Base-by-base conservation (phyloP, 1,284 basidiomycete species). In the Ceratobasidium sp. region DNA sequence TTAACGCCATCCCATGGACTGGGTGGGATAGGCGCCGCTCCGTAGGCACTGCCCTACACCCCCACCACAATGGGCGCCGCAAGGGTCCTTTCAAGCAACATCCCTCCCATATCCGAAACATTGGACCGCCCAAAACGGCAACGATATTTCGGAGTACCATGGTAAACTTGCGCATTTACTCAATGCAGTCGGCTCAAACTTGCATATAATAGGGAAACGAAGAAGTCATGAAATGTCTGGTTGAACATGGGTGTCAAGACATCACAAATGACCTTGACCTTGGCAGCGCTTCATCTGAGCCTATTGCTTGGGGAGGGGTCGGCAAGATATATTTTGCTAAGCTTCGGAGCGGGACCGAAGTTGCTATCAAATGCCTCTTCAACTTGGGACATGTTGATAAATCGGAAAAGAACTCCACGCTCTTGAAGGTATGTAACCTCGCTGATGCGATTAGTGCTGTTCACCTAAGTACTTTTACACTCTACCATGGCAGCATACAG, bases 311-410 rank as follows among this genome's bases (percentile, higher is more conserved):
- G 3, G 73, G 73, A 12, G 73, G 73, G 42, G 57, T 26, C n/a
- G 40, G 73, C 13, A 17, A n/a, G 7, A 40, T 76, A 28, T 59
- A 65, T 33, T 54, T 38, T 3, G 64, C 33, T 23, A 20, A 20
- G 4, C 73, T 76, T 9, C 73, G 15, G 6, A 26, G 64, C 44
- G 73, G 73, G 1, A 26, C 50, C 9, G 3, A 26, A 9, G 64
- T 67, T 28, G 73, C 73, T n/a, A 3, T 76, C 33, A 76, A 76
- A 48, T 66, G 42, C 42, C 62, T 76, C 15, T 48, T 20, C 2
- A 26, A 15, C 10, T 20, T 48, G n/a, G 15, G 20, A 13, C 15
- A 66, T 38, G 40, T 23, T 26, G 40, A 40, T 33, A 15, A 2
- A 13, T 54, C 28, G 28, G 33, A 52, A 4, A 2, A n/a, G 17